Conservation (phyloP, 768 basidiomycete species). For the Baorangia bicolor region DNA sequence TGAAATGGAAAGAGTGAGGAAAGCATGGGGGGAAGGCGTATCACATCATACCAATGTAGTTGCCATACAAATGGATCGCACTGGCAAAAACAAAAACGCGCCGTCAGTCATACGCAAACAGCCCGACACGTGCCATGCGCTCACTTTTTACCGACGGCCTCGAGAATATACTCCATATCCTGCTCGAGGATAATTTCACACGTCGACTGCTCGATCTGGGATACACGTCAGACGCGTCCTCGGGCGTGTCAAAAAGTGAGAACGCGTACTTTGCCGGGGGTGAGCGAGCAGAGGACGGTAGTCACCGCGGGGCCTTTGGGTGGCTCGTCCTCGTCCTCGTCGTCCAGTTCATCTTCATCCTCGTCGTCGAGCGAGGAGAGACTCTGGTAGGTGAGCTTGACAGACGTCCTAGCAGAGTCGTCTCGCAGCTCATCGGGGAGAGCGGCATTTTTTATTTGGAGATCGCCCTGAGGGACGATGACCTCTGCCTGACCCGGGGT, state of each 20-base stretch:
- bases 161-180: conserved; percentile 63
- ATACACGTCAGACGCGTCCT: conserved; percentile 9
- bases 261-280: conserved; percentile 68
- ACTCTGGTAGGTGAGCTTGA: conserved; percentile 62
- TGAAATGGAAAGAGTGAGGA: background rate
- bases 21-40: background rate
- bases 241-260: background rate
- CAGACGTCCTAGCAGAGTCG: conserved; percentile 54
- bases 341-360: conserved; percentile 46
- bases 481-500: conserved; percentile 56
- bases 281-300: conserved; percentile 75
- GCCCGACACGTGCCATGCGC: conserved; percentile 12
- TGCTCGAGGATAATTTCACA: conserved; percentile 71
- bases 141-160: conserved; percentile 81
- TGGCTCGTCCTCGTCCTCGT: conserved; percentile 41
- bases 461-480: conserved; percentile 60
- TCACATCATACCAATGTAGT: conserved; percentile 65
- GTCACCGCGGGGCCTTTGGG: conserved; percentile 41
- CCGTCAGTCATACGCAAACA: conserved; percentile 5
- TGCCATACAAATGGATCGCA: conserved; percentile 76
- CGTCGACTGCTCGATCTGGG: conserved; percentile 73
- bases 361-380: conserved; percentile 38
- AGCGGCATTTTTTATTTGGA: conserved; percentile 80
- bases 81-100: conserved; percentile 34
- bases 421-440: conserved; percentile 74